Conservation (phyloP, 805 yeast species). For the Schwanniomyces yamadae region DNA sequence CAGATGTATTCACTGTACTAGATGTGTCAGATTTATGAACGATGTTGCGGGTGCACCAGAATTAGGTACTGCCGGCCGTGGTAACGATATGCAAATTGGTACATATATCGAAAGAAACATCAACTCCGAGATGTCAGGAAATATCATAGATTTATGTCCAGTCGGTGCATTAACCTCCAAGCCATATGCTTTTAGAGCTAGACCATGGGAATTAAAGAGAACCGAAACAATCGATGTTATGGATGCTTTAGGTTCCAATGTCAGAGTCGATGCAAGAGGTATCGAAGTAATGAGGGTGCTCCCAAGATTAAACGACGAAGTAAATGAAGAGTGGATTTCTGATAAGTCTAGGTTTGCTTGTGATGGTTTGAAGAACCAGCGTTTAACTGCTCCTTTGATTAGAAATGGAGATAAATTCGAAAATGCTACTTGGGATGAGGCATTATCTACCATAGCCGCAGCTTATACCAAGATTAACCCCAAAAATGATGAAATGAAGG, state of each 20-base stretch:
- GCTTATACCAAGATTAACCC: constrained; percentile 59
- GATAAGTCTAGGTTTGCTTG: constrained; percentile 84
- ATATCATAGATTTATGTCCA: constrained; percentile 84
- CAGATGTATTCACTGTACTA: constrained; percentile 88
- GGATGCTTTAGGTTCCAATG: constrained; percentile 80
- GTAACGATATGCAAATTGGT: constrained; percentile 90
- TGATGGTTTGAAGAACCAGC: constrained; percentile 83
- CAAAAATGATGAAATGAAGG: constrained; percentile 70
- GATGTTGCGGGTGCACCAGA: constrained; percentile 94
- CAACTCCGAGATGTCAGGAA: constrained; percentile 83
- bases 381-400: constrained; percentile 78
- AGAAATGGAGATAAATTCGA: constrained; percentile 68
- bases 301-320: constrained; percentile 82
- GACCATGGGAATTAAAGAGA: constrained; percentile 92
- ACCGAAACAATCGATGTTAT: constrained; percentile 83
- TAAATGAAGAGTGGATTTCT: constrained; percentile 89
- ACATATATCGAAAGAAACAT: constrained; percentile 83
- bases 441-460: constrained; percentile 64
- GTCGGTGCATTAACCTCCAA: constrained; percentile 89
- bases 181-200: constrained; percentile 88
- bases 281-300: constrained; percentile 83
- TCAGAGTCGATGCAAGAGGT: constrained; percentile 85
- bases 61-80: constrained; percentile 85
- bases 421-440: constrained; percentile 86
- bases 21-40: constrained; percentile 86